Evolutionary conservation across 179 eudicot genomes (phyloP).

Genomic region (Beta macrorhiza): DNA sequence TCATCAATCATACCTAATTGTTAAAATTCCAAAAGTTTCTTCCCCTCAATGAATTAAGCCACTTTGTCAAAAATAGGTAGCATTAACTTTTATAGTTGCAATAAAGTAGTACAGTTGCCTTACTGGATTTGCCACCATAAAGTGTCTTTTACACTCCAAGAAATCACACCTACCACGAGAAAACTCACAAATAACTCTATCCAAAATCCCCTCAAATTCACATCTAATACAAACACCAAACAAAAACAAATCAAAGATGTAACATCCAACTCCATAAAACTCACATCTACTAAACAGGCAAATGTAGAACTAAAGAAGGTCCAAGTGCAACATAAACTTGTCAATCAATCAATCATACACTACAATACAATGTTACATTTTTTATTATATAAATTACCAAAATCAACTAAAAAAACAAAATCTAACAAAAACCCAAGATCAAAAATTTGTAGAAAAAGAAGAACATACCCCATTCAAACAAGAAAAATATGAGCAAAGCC

Average conservation of each 20-base stretch:
- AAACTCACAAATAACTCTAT: background rate
- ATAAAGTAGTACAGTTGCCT: background rate
- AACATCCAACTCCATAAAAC: background rate
- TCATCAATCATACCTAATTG: background rate
- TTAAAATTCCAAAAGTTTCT: background rate
- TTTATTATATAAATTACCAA: background rate
- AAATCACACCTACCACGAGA: background rate
- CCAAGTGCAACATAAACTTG: background rate
- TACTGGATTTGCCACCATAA: background rate
- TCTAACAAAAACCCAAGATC: background rate
- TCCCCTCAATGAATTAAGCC: background rate
- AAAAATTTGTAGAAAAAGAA: background rate
- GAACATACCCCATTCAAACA: constrained; percentile 63
- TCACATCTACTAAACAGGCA: background rate
- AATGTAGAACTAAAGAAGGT: background rate
- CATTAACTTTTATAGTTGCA: background rate
- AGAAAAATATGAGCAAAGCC: constrained; percentile 21
- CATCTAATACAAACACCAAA: background rate
- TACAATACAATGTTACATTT: background rate
- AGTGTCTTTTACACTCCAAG: background rate
- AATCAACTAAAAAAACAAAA: background rate
- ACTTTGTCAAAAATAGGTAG: background rate
- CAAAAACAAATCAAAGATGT: background rate
- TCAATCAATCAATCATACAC: background rate
- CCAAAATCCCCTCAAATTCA: background rate